phyloP scores from a whole-genome alignment of 2,329 filamentous ascomycete species.

The Calonectria naviculata region DNA sequence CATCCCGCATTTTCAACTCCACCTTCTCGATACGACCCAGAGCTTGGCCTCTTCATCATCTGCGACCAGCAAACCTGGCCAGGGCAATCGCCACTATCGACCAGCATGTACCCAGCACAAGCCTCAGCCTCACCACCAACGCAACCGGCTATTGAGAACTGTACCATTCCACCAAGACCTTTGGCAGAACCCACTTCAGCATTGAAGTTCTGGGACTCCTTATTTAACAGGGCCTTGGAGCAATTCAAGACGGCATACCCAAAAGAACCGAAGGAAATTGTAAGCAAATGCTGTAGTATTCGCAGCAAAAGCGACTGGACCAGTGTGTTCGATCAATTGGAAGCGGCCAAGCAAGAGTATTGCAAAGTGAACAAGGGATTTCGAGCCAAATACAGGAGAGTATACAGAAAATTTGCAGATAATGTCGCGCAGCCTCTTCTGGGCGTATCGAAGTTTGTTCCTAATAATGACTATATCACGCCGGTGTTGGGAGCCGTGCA shows the following conservation, averaged over 20 bases:
- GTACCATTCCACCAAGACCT: background rate
- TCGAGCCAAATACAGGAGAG: background rate
- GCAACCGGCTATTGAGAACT: background rate
- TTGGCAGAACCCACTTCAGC: background rate
- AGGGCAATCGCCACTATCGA: background rate
- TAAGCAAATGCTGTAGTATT: background rate
- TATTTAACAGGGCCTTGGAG: background rate
- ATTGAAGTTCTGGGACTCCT: background rate
- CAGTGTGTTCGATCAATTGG: background rate
- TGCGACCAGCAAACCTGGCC: background rate
- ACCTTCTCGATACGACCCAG: background rate
- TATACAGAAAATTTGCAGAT: constrained; percentile 6
- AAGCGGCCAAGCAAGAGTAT: background rate
- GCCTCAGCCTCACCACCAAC: background rate
- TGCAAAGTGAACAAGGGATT: background rate
- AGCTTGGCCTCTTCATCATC: background rate
- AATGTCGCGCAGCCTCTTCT: background rate
- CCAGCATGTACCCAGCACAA: background rate
- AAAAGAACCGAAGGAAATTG: background rate
- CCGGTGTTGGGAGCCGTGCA: constrained; percentile 2
- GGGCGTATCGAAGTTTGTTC: background rate
- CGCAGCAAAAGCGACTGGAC: background rate
- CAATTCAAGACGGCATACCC: background rate
- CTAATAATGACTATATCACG: background rate
- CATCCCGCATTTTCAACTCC: background rate